Percentiles rank a stretch among this genome's conserved stretches.
phyloP scores from a whole-genome alignment of 2,329 filamentous ascomycete genomes.

The Xylariomycetidae sp. region DNA sequence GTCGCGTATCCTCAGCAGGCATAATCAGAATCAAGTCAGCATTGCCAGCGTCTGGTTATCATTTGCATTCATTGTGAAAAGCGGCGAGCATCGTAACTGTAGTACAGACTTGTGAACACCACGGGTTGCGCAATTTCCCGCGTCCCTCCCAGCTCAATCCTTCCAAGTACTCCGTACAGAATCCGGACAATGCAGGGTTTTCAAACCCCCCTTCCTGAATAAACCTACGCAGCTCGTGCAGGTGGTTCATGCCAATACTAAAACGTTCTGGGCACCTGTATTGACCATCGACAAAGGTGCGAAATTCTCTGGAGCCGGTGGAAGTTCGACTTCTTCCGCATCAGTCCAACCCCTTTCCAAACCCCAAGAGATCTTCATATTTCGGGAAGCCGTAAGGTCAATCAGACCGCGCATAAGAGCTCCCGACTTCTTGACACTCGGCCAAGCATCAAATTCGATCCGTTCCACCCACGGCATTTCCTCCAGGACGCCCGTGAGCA shows the following conservation, averaged over 20 bases:
- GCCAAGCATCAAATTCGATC: constrained; percentile 65
- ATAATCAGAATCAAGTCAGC: too few relatives aligned
- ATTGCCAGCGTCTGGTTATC: too few relatives aligned
- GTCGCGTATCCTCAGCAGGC: too few relatives aligned
- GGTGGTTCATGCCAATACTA: constrained; percentile 21
- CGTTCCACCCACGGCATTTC: constrained; percentile 49
- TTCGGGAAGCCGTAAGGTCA: constrained; percentile 40
- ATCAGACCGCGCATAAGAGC: constrained; percentile 59
- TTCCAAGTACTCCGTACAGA: background rate
- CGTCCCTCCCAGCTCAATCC: too few relatives aligned
- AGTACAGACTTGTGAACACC: too few relatives aligned
- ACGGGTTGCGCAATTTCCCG: too few relatives aligned
- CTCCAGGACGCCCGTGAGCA: constrained; percentile 52
- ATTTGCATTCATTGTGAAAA: too few relatives aligned
- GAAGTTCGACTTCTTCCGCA: constrained; percentile 35
- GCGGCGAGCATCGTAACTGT: too few relatives aligned
- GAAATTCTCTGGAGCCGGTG: constrained; percentile 21
- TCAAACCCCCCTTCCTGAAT: too few relatives aligned
- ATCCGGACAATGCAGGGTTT: too few relatives aligned
- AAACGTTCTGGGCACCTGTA: constrained; percentile 14
- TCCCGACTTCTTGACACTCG: constrained; percentile 58
- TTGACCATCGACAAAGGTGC: constrained; percentile 13
- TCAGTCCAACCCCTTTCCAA: constrained; percentile 61
- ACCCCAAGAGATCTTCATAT: constrained; percentile 59
- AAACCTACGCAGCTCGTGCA: too few relatives aligned